Conservation (phyloP, 2,329 filamentous ascomycete genomes). For the Claviceps quebecensis region DNA sequence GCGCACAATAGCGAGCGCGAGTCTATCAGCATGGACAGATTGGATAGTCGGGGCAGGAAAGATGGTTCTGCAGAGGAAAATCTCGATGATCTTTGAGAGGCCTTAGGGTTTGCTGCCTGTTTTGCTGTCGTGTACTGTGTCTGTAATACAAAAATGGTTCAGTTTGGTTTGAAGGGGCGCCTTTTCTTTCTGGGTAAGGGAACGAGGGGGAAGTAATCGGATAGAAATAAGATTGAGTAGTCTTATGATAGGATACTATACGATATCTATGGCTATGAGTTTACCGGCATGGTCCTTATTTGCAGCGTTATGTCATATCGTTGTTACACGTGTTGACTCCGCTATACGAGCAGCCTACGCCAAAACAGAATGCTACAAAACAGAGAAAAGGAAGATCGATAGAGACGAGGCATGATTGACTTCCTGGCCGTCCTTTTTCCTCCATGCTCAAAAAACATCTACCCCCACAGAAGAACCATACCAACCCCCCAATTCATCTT, state of each 20-base stretch:
- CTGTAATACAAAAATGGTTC: neutral
- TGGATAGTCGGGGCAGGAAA: slow-evolving; percentile 47
- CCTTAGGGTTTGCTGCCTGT: neutral
- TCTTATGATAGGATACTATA: slow-evolving; percentile 8
- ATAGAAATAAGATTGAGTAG: neutral
- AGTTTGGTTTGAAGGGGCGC: neutral
- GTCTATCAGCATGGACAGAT: slow-evolving; percentile 41
- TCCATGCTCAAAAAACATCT: slow-evolving; percentile 48
- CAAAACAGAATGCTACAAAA: neutral
- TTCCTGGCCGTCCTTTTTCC: neutral
- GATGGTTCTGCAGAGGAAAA: slow-evolving; percentile 29
- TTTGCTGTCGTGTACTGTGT: neutral
- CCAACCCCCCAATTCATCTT: slow-evolving; percentile 63
- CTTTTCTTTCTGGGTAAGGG: slow-evolving; percentile 2
- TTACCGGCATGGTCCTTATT: neutral
- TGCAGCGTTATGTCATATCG: neutral
- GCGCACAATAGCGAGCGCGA: slow-evolving; percentile 25
- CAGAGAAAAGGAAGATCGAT: neutral
- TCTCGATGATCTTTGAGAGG: slow-evolving; percentile 42
- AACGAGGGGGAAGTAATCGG: neutral
- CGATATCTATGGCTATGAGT: slow-evolving; percentile 6
- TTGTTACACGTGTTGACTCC: neutral
- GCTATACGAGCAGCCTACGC: neutral
- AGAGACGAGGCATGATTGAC: no score
- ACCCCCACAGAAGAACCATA: slow-evolving; percentile 61